phyloP scores from a whole-genome alignment of 257 asterid species.

The Nicotiana tabacum region DNA sequence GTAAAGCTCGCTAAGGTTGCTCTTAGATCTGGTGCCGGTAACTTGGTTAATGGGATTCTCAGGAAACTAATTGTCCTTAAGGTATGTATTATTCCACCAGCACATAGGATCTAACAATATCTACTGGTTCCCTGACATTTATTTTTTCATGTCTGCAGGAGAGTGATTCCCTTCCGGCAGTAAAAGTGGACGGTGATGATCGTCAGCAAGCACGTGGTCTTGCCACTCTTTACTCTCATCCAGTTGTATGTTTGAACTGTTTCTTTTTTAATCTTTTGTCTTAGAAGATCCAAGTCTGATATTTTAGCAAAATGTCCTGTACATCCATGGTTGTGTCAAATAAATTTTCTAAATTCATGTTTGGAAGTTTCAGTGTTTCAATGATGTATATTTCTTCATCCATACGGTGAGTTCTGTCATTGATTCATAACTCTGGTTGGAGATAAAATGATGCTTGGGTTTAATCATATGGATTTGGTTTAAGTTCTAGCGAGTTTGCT shows the following conservation, averaged over 20 bases:
- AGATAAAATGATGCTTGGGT: neutral
- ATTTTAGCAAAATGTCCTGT: neutral
- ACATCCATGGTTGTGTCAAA: neutral
- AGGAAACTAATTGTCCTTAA: constrained; percentile 79
- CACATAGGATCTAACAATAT: constrained; percentile 8
- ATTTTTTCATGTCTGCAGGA: constrained; percentile 44
- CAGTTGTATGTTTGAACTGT: constrained; percentile 59
- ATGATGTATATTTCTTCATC: neutral
- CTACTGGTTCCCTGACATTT: constrained; percentile 12
- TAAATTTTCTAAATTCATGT: neutral
- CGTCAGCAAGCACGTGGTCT: constrained; percentile 92
- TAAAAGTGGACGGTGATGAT: constrained; percentile 69
- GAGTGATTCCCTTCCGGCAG: constrained; percentile 62
- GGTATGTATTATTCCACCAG: constrained; percentile 33
- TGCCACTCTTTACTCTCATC: constrained; percentile 88
- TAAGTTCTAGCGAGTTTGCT: neutral
- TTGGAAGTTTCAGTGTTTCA: neutral
- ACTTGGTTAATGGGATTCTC: constrained; percentile 82
- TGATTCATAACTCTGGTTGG: neutral
- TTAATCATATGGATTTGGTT: neutral
- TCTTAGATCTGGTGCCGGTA: constrained; percentile 92
- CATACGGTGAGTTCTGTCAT: neutral
- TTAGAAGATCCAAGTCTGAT: neutral
- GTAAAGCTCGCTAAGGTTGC: constrained; percentile 91
- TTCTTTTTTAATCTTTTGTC: constrained; percentile 5